Percentiles rank a stretch among this genome's conserved stretches.
phyloP scores from a whole-genome alignment of 2,329 filamentous ascomycete genomes.

The Pseudonectria foliicola region DNA sequence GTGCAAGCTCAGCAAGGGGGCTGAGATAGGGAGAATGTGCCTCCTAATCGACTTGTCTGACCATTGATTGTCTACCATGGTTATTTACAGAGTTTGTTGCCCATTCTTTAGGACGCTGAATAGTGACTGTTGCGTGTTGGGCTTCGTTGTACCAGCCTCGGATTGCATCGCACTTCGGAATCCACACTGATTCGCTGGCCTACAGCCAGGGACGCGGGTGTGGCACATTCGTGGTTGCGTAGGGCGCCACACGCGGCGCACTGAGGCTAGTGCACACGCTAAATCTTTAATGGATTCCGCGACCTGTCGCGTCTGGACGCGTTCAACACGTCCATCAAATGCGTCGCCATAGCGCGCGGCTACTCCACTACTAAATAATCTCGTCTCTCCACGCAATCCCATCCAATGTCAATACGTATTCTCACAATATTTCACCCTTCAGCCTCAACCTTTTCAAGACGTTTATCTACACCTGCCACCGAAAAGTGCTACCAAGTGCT shows the following conservation, averaged over 20 bases:
- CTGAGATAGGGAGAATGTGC: too few relatives aligned
- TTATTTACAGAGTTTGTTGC: too few relatives aligned
- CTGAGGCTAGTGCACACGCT: conserved; percentile 18
- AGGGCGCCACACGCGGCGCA: conserved; percentile 1
- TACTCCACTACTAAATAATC: conserved; percentile 12
- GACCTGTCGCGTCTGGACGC: conserved; percentile 25
- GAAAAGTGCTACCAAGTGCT: conserved; percentile 13
- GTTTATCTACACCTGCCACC: conserved; percentile 5
- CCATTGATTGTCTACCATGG: too few relatives aligned
- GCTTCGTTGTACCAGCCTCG: too few relatives aligned
- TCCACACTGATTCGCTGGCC: too few relatives aligned
- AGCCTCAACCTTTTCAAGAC: conserved; percentile 5
- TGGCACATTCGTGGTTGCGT: too few relatives aligned
- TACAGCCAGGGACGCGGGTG: too few relatives aligned
- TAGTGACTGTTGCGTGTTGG: too few relatives aligned
- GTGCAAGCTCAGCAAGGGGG: too few relatives aligned
- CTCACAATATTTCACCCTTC: conserved; percentile 12
- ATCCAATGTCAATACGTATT: conserved; percentile 11
- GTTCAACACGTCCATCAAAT: conserved; percentile 17
- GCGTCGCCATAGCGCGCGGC: conserved; percentile 16
- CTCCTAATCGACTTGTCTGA: too few relatives aligned
- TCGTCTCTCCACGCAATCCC: conserved; percentile 1
- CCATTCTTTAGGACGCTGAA: too few relatives aligned
- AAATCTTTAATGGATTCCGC: conserved; percentile 24
- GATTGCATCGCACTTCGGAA: too few relatives aligned